A percentile compares a stretch with the other conserved stretches of the same genome.
Conservation (phyloP, 495 filamentous ascomycete species). For the Aspergillus bridgeri region DNA sequence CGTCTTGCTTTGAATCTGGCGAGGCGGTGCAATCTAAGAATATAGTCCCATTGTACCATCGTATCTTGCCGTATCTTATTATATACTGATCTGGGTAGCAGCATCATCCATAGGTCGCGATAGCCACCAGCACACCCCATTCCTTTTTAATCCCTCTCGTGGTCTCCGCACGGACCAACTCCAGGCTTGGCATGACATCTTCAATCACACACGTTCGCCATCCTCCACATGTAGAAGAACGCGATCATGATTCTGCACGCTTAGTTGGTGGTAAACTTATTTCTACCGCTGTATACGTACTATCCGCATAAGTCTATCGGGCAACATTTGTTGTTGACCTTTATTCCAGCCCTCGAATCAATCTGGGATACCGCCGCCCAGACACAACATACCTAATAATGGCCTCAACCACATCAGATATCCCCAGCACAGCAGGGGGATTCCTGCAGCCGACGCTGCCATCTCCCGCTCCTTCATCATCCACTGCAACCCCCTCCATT, state of each 20-base stretch:
- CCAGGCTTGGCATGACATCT: conserved; percentile 39
- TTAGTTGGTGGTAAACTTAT: neutral
- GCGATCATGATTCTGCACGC: neutral
- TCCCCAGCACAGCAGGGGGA: conserved; percentile 32
- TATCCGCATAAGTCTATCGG: neutral
- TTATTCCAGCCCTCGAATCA: neutral
- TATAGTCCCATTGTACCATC: neutral
- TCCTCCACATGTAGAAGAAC: neutral
- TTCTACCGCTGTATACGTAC: neutral
- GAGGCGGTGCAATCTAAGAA: neutral
- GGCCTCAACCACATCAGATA: conserved; percentile 7
- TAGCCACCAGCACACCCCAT: too few species aligned
- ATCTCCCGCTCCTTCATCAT: conserved; percentile 54
- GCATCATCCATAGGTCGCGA: too few species aligned
- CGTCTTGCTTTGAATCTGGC: neutral
- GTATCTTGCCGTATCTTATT: neutral
- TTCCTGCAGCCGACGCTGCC: conserved; percentile 50
- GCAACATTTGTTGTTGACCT: neutral
- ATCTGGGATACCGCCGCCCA: neutral
- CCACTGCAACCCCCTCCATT: conserved; percentile 34
- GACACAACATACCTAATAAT: conserved; percentile 2
- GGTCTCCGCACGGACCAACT: conserved; percentile 34
- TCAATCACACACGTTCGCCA: conserved; percentile 1
- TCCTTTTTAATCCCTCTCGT: too few species aligned
- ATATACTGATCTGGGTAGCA: neutral